These are phyloP conservation scores for Sporobolomyces roseus DNA, from an alignment of 768 basidiomycete genomes.

Conservation along the genomic window DNA sequence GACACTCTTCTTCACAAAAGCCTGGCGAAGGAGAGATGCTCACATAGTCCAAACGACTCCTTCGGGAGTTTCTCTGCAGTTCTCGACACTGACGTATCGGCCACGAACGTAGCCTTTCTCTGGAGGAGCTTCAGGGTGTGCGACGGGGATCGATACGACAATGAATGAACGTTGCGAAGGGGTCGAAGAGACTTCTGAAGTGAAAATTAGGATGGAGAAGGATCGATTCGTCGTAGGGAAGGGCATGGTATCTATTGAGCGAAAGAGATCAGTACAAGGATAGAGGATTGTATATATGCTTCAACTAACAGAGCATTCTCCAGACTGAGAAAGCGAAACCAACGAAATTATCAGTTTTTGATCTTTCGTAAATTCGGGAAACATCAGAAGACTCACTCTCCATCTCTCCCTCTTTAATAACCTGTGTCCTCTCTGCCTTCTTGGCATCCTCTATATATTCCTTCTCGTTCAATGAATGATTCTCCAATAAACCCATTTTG, in stretches of 20 bases:
- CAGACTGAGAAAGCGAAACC: slow-evolving; percentile 20
- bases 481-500: slow-evolving; percentile 17
- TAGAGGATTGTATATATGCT: neutral
- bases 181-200: slow-evolving; percentile 8
- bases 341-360: neutral
- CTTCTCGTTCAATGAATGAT: slow-evolving; percentile 45
- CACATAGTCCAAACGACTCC: slow-evolving; percentile 48
- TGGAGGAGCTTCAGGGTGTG: slow-evolving; percentile 44
- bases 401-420: slow-evolving; percentile 44
- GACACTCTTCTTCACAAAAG: neutral
- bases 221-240: slow-evolving; percentile 46
- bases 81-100: slow-evolving; percentile 48
- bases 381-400: slow-evolving; percentile 36
- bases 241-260: slow-evolving; percentile 43
- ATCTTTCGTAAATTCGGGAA: neutral
- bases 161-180: slow-evolving; percentile 20
- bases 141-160: slow-evolving; percentile 48
- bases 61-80: slow-evolving; percentile 40
- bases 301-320: slow-evolving; percentile 16
- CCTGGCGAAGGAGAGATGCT: slow-evolving; percentile 12
- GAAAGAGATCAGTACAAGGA: neutral
- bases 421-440: slow-evolving; percentile 44
- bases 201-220: slow-evolving; percentile 24
- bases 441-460: slow-evolving; percentile 48
- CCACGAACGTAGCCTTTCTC: slow-evolving; percentile 46